A percentile compares a stretch with the other conserved stretches of the same genome.
These are phyloP conservation scores for Paramecium bursaria DNA, from an alignment of 73 alveolate species.

Conservation along the genomic window DNA sequence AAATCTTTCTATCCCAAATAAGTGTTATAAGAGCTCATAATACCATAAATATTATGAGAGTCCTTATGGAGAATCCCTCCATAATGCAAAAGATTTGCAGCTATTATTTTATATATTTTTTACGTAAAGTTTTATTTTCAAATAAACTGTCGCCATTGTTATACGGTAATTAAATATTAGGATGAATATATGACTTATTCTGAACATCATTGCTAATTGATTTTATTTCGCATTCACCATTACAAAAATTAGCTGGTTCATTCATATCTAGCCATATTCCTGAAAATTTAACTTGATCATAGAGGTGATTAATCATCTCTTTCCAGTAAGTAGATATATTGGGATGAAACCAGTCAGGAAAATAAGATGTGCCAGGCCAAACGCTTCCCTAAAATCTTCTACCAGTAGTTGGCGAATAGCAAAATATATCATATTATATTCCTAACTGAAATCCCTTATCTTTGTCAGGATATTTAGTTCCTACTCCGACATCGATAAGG, in stretches of 20 bases:
- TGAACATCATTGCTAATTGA: constrained; percentile 61
- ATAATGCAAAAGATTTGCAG: constrained; percentile 74
- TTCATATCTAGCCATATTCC: constrained; percentile 99
- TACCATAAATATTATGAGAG: constrained; percentile 85
- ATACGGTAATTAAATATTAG: constrained; percentile 78
- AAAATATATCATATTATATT: constrained; percentile 77
- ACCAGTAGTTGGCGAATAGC: constrained; percentile 82
- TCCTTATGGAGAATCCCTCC: constrained; percentile 83
- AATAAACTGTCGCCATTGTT: constrained; percentile 91
- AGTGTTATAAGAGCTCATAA: constrained; percentile 84
- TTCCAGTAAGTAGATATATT: constrained; percentile 74
- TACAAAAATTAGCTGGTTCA: constrained; percentile 89
- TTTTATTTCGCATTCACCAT: constrained; percentile 80
- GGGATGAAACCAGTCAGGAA: constrained; percentile 90
- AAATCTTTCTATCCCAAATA: constrained; percentile 73
- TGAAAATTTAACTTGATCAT: constrained; percentile 79
- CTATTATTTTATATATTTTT: constrained; percentile 63
- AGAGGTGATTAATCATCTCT: constrained; percentile 73
- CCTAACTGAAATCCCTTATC: constrained; percentile 83
- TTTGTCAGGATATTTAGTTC: constrained; percentile 72
- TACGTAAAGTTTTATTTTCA: constrained; percentile 79
- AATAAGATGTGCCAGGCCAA: constrained; percentile 97
- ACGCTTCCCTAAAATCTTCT: constrained; percentile 87
- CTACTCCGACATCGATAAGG: constrained; percentile 92
- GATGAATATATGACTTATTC: not conserved